A percentile compares a stretch with the other conserved stretches of the same genome.
These are phyloP conservation scores for Plectosphaerella sp. DNA, from an alignment of 2,329 filamentous ascomycete genomes.

Conservation along the genomic window DNA sequence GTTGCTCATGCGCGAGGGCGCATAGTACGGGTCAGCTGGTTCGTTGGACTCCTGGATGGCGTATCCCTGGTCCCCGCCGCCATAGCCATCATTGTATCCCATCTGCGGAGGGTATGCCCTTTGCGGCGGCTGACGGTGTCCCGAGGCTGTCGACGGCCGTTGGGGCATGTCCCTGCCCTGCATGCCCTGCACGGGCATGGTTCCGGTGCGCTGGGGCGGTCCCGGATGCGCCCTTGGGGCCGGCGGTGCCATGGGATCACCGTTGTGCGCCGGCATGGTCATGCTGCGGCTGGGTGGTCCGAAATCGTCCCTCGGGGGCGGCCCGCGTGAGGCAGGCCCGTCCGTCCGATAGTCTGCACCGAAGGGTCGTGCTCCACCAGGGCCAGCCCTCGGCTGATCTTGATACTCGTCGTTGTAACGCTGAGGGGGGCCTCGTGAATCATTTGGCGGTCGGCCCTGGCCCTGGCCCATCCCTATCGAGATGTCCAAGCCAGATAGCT, in stretches of 20 bases:
- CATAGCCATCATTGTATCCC: slow-evolving; percentile 32
- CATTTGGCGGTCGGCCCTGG: slow-evolving; percentile 26
- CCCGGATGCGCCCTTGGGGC: slow-evolving; percentile 25
- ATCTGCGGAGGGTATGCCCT: slow-evolving; percentile 41
- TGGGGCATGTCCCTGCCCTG: slow-evolving; percentile 32
- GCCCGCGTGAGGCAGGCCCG: slow-evolving; percentile 25
- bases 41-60: slow-evolving; percentile 7
- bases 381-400: slow-evolving; percentile 14
- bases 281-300: slow-evolving; percentile 52
- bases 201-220: slow-evolving; percentile 34
- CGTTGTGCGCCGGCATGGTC: slow-evolving; percentile 51
- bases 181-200: slow-evolving; percentile 40
- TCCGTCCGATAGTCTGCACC: slow-evolving; percentile 27
- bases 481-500: slow-evolving; percentile 37
- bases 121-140: slow-evolving; percentile 48
- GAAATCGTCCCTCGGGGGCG: slow-evolving; percentile 35
- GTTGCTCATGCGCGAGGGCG: slow-evolving; percentile 17
- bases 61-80: slow-evolving; percentile 23
- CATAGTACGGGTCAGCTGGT: slow-evolving; percentile 19
- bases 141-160: slow-evolving; percentile 51
- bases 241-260: slow-evolving; percentile 23
- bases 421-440: slow-evolving; percentile 29
- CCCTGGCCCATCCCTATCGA: slow-evolving; percentile 8
- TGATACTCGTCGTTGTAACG: slow-evolving; percentile 27
- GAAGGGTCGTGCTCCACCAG: slow-evolving; percentile 25